Base-by-base conservation (phyloP, 768 basidiomycete genomes). In the Mycena floridula region DNA sequence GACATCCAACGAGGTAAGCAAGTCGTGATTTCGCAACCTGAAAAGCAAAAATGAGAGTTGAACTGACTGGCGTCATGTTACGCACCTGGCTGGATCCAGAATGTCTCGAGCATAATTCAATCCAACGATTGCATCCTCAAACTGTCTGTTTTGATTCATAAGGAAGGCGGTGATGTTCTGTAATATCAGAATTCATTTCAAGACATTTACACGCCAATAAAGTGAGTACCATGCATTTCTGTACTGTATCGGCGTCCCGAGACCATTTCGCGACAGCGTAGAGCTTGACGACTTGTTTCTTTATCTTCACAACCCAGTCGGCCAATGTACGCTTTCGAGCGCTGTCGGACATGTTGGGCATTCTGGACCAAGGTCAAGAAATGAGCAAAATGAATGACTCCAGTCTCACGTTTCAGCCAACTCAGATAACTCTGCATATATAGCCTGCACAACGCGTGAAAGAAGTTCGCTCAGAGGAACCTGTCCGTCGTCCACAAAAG, bases 11-110 rank as follows among this genome's bases (percentile, higher is more conserved):
- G 94, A 94, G 1, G 92, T 95, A 4, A 93, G 73, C 20, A 97
- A 69, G 62, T 98, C 95, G 49, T 94, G 91, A 64, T 97, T 97
- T 45, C 94, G 83, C 16, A 92, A 76, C 57, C 94, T 91, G 55
- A 5, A 22, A 22, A 38, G 30, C 12, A 37, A 43, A 3, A 43
- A 11, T 15, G 16, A 11, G 13, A 24, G 5, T 15, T 7, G 24
- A 18, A 27, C 3, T 24, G 32, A 12, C 28, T 13, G 9, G 27
- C 20, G 15, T 24, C 15, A 7, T 20, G 40, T 5, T 20, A 58
- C 73, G 50, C 46, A 87, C 92, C 91, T 79, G 27, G 92, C 85
- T 28, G 82, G 75, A 53, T 87, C 83, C 40, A 97, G 66, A 35
- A 74, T 73, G 41, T 86, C 77, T 49, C 78, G 82, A 2, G 80